phyloP scores from a whole-genome alignment of 129 eudicot genomes.

The Logfia minima region DNA sequence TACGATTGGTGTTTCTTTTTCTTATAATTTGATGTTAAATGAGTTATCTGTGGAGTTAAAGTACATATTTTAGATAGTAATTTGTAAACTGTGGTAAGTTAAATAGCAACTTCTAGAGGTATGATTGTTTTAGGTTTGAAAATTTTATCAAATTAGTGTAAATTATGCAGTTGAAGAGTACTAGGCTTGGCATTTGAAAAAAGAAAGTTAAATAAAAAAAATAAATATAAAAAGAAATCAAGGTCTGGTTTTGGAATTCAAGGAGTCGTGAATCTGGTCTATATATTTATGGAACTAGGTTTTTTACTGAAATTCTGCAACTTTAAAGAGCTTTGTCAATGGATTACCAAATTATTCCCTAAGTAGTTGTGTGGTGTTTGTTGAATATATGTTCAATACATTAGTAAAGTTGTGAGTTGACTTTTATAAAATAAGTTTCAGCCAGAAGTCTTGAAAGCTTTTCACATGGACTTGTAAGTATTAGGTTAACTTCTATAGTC shows the following conservation, averaged over 20 bases:
- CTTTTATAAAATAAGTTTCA: conserved; percentile 10
- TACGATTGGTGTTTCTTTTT: conserved; percentile 17
- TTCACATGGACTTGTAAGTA: conserved; percentile 14
- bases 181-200: not conserved
- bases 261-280: conserved; percentile 10
- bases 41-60: not conserved
- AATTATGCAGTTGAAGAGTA: conserved; percentile 24
- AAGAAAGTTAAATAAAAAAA: not conserved
- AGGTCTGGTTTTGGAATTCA: conserved; percentile 15
- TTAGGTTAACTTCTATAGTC: conserved; percentile 11
- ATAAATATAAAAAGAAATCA: not conserved
- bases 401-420: conserved; percentile 26
- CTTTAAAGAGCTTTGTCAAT: conserved; percentile 1
- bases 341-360: not conserved
- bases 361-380: conserved; percentile 12
- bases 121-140: conserved; percentile 15
- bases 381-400: conserved; percentile 9
- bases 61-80: conserved; percentile 1
- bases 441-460: conserved; percentile 12
- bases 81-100: not conserved
- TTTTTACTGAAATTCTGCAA: conserved; percentile 1
- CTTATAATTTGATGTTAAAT: not conserved
- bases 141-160: not conserved
- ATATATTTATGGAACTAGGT: not conserved
- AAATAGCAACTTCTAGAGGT: conserved; percentile 4